Base-by-base conservation (phyloP, 192 early-diverging fungal genomes). In the Linnemannia hyalina region DNA sequence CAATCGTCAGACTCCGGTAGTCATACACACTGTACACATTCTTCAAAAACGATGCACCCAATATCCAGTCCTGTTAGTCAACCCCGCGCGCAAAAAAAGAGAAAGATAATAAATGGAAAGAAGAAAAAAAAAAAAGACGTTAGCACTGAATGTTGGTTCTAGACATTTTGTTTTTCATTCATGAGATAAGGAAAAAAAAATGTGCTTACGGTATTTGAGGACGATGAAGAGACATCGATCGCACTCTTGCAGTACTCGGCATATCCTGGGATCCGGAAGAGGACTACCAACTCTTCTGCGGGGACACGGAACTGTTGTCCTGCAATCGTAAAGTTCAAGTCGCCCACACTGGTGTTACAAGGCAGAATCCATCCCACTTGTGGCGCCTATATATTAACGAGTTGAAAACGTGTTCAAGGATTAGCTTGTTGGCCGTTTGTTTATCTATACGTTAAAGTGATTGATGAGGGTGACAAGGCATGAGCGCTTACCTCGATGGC, bases 221-320 rank as follows among this genome's bases (percentile, higher is more conserved):
- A 70, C 3, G 78, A 81, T 8, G 32, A n/a, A 2, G 78, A 49
- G 16, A 78, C 79, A 57, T 86, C 84, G 23, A 86, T 70, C 5
- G 84, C 84, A 49, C 84, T 86, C 71, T 86, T 86, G 76, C 84
- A 86, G 72, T 86, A 86, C 52, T 86, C 84, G 23, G 79, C 84
- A 70, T 81, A 81, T 35, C 84, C 84, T 36, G 84, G 84, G 22
- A 86, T 86, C 35, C 84, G 63, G 68, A 81, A 81, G 63, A 86
- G 57, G 0, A 86, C 84, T 4, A 86, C 84, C 69, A 81, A 32
- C 32, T 86, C 84, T 29, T 86, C 84, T 0, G 84, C 74, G 5
- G 84, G 84, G 0, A 86, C 84, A 6, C 84, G 54, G 75, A 81
- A 86, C 36, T 86, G 84, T 23, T 80, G 74, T 10, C 79, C 78